Base-by-base conservation (phyloP, 306 rosid species). In the Phaseolus lunatus region DNA sequence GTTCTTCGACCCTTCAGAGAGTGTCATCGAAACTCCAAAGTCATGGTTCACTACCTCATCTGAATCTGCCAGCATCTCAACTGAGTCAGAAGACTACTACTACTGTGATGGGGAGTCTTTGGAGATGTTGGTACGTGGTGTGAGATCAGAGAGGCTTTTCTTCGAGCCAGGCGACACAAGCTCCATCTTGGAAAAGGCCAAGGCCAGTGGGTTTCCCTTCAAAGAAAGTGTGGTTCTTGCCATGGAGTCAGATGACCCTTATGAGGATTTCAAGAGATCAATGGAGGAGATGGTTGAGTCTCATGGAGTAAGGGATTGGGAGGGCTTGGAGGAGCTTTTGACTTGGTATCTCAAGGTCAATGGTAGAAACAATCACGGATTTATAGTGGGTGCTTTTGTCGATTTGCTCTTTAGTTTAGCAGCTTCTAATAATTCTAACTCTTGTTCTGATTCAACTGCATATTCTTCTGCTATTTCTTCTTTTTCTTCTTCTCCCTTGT, bases 281-380 rank as follows among this genome's bases (percentile, higher is more conserved):
- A 93, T 93, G 98, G 93, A 86, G 86, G 97, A 93, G 74, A 90
- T 93, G 96, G 96, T 93, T 66, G 97, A 91, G 61, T 80, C 82
- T 16, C 89, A 86, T 61, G 93, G 89, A 2, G 80, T 91, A 0
- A 91, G 66, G 22, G 91, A 91, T 70, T 93, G 97, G 98, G 97
- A 90, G 2, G 75, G 88, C 14, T 78, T 93, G 76, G 96, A 89
- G 19, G 92, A 89, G 61, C 65, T 90, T 22, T 61, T 93, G 79
- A 71, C 87, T 39, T 91, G 98, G 88, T 93, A 91, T 35, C 72
- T 93, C 84, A 87, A 48, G 73, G 87, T 87, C 0, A 93, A 89
- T 75, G 86, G 84, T 6, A 91, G 82, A 69, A 86, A 85, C 11
- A 93, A 89, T 72, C 98, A 91, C 70, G 89, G 89, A 0, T 93